A percentile compares a stretch with the other conserved stretches of the same genome.
These are phyloP conservation scores for Pisolithus thermaeus DNA, from an alignment of 1,284 basidiomycete genomes.

Conservation along the genomic window DNA sequence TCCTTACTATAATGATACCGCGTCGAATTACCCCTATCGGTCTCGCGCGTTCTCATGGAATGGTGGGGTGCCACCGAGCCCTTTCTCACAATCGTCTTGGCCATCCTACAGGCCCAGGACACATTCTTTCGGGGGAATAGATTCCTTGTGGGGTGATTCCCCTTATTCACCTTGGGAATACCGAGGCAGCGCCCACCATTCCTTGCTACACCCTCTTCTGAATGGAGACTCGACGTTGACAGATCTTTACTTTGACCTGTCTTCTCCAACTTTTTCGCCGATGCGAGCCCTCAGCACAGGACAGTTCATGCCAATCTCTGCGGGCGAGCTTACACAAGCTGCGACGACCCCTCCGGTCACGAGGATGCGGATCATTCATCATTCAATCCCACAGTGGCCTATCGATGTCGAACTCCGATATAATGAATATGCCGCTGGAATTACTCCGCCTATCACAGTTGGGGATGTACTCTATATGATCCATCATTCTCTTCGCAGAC, in stretches of 20 bases:
- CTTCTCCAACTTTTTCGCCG: constrained; percentile 41
- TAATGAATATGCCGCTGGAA: constrained; percentile 11
- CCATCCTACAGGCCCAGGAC: constrained; percentile 24
- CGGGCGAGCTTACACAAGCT: constrained; percentile 42
- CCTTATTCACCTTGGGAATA: constrained; percentile 18
- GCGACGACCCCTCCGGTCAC: constrained; percentile 54
- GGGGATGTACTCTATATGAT: constrained; percentile 53
- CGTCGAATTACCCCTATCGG: constrained; percentile 22
- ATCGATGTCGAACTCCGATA: constrained; percentile 44
- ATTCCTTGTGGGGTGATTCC: not conserved
- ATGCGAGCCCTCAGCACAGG: constrained; percentile 34
- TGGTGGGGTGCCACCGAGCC: constrained; percentile 21
- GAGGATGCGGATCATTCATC: constrained; percentile 51
- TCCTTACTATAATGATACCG: constrained; percentile 5
- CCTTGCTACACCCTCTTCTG: constrained; percentile 51
- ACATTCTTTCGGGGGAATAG: constrained; percentile 33
- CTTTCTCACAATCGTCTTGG: constrained; percentile 16
- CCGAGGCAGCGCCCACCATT: constrained; percentile 19
- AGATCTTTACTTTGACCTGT: constrained; percentile 53
- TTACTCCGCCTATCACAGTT: constrained; percentile 43
- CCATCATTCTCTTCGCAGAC: constrained; percentile 43
- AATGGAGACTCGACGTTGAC: constrained; percentile 46
- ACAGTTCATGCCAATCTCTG: constrained; percentile 31
- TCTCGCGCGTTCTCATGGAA: constrained; percentile 38
- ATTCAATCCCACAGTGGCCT: constrained; percentile 55